Conservation (phyloP, 306 rosid genomes). For the Senna tora region DNA sequence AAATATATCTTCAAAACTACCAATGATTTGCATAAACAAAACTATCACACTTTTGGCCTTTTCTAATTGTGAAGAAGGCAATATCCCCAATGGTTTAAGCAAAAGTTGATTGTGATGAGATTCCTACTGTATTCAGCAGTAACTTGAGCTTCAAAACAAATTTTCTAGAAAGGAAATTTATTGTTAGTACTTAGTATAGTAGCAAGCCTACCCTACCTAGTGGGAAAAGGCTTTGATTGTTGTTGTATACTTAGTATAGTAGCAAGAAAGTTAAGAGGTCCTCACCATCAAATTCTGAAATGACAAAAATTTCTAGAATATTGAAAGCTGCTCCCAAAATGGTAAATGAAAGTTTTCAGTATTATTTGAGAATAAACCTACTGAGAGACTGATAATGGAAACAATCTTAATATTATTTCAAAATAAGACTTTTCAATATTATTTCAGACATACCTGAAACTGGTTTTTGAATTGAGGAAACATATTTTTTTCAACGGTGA, state of each 20-base stretch:
- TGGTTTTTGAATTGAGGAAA: neutral
- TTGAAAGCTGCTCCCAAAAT: neutral
- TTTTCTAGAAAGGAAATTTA: neutral
- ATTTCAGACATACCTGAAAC: neutral
- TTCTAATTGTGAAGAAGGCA: neutral
- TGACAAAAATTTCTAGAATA: neutral
- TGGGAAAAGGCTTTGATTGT: too few relatives aligned
- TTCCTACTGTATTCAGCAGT: neutral
- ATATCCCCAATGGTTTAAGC: neutral
- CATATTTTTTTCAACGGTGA: neutral
- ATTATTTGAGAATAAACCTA: too few relatives aligned
- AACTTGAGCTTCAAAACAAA: neutral
- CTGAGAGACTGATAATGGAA: too few relatives aligned
- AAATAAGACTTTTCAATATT: neutral
- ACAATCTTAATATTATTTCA: neutral
- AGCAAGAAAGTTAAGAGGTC: neutral
- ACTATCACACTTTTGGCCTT: neutral
- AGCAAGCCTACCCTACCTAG: too few relatives aligned
- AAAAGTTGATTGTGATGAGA: neutral
- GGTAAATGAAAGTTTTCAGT: too few relatives aligned
- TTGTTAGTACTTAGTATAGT: too few relatives aligned
- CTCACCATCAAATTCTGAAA: neutral
- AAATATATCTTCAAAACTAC: neutral
- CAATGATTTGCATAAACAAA: slow-evolving; percentile 4
- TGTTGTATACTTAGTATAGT: too few relatives aligned